phyloP scores from a whole-genome alignment of 2,329 filamentous ascomycete genomes.

The Talaromyces sp. region DNA sequence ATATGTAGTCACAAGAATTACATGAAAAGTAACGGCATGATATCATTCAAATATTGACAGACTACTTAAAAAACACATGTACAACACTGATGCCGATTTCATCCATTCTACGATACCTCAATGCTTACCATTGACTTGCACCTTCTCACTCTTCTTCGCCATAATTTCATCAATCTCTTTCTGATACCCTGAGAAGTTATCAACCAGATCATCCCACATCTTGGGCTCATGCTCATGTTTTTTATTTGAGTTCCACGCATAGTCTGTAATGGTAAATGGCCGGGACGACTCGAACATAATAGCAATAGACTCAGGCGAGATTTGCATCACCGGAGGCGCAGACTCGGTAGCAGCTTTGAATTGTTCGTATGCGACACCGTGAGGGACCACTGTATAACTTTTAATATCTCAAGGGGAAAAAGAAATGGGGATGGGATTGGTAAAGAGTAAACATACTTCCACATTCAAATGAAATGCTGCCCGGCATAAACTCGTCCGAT shows the following conservation, averaged over 20 bases:
- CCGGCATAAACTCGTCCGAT: slow-evolving; percentile 28
- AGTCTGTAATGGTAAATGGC: slow-evolving; percentile 31
- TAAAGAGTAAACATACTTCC: slow-evolving; percentile 19
- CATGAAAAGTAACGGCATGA: not conserved
- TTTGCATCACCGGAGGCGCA: slow-evolving; percentile 22
- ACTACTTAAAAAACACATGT: too few species aligned
- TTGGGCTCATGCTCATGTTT: slow-evolving; percentile 44
- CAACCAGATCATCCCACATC: slow-evolving; percentile 51
- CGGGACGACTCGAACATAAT: slow-evolving; percentile 32
- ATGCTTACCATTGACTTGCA: slow-evolving; percentile 6
- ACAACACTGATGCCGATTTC: not conserved
- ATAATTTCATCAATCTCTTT: slow-evolving; percentile 44
- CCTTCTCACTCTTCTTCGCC: slow-evolving; percentile 21
- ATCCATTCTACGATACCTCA: not conserved
- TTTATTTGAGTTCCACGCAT: slow-evolving; percentile 30
- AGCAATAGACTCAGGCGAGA: slow-evolving; percentile 27
- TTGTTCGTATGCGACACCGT: slow-evolving; percentile 30
- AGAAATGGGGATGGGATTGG: not conserved
- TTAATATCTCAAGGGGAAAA: not conserved
- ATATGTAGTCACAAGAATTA: not conserved
- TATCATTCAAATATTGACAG: not conserved
- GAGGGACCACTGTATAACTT: slow-evolving; percentile 25
- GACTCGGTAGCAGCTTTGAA: slow-evolving; percentile 25
- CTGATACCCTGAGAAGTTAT: slow-evolving; percentile 45
- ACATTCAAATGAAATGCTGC: slow-evolving; percentile 31